phyloP scores from a whole-genome alignment of 2,329 filamentous ascomycete genomes.

The Aspergillus neoniger region DNA sequence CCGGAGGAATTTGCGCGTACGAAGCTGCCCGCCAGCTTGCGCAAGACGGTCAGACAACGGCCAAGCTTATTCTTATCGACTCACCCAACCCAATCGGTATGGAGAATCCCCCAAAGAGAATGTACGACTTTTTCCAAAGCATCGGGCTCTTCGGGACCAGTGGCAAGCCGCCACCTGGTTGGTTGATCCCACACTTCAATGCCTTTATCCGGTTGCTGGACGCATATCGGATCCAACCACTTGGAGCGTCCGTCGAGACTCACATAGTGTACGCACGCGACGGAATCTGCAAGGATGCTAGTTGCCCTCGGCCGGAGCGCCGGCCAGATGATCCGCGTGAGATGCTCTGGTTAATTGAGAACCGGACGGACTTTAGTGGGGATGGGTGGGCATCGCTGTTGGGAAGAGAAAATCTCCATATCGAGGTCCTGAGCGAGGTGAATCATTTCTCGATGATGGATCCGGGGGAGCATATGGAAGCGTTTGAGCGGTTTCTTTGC shows the following conservation, averaged over 20 bases:
- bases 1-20: slow-evolving; percentile 71
- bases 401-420: slow-evolving; percentile 34
- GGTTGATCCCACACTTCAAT: slow-evolving; percentile 54
- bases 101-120: slow-evolving; percentile 61
- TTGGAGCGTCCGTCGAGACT: slow-evolving; percentile 31
- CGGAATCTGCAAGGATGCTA: slow-evolving; percentile 46
- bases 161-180: slow-evolving; percentile 46
- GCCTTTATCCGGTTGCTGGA: slow-evolving; percentile 51
- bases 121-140: slow-evolving; percentile 52
- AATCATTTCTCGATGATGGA: slow-evolving; percentile 38
- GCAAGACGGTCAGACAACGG: slow-evolving; percentile 57
- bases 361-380: slow-evolving; percentile 48
- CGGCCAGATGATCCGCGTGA: slow-evolving; percentile 46
- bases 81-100: slow-evolving; percentile 67
- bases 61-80: slow-evolving; percentile 65
- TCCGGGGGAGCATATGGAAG: slow-evolving; percentile 8
- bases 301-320: slow-evolving; percentile 34
- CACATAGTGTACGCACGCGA: slow-evolving; percentile 51
- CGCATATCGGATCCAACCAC: slow-evolving; percentile 39
- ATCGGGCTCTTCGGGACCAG: slow-evolving; percentile 51
- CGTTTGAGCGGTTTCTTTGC: background rate
- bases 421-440: slow-evolving; percentile 31
- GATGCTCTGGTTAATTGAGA: slow-evolving; percentile 52
- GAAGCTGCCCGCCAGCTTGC: slow-evolving; percentile 65
- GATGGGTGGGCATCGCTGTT: slow-evolving; percentile 51